Percentiles rank a stretch among this genome's conserved stretches.
Evolutionary conservation across 805 yeast species (phyloP).

Genomic region (Metschnikowia bowlesiae): DNA sequence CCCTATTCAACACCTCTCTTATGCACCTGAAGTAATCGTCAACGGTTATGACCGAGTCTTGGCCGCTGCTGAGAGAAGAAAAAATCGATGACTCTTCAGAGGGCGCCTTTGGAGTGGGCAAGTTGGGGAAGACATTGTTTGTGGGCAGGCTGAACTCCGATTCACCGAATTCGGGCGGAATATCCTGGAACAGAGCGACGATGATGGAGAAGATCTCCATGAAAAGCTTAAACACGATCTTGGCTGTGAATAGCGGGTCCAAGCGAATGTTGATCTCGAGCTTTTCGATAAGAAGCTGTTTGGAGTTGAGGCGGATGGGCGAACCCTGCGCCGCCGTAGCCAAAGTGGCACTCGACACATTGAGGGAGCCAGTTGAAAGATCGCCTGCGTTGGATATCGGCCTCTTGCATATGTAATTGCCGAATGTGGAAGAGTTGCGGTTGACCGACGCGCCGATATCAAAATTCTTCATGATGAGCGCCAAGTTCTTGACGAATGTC

Average conservation of each 20-base stretch:
- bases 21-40: conserved; percentile 32
- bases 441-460: conserved; percentile 28
- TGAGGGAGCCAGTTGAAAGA: conserved; percentile 3
- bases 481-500: conserved; percentile 31
- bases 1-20: conserved; percentile 24
- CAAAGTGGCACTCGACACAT: conserved; percentile 3
- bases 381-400: not conserved
- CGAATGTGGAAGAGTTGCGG: conserved; percentile 1
- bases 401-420: not conserved
- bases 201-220: conserved; percentile 25
- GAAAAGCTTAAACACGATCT: conserved; percentile 29
- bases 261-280: conserved; percentile 39
- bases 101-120: not conserved
- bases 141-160: conserved; percentile 4
- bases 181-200: conserved; percentile 19
- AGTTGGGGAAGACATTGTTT: not conserved
- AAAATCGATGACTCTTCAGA: conserved; percentile 36
- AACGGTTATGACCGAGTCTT: conserved; percentile 19
- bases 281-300: conserved; percentile 40
- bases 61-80: conserved; percentile 25
- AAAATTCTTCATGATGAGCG: conserved; percentile 33
- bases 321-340: conserved; percentile 19
- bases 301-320: conserved; percentile 38
- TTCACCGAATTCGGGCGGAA: not conserved
- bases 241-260: conserved; percentile 37